Evolutionary conservation across 805 yeast species (phyloP).

Genomic region (Candida insectorum): DNA sequence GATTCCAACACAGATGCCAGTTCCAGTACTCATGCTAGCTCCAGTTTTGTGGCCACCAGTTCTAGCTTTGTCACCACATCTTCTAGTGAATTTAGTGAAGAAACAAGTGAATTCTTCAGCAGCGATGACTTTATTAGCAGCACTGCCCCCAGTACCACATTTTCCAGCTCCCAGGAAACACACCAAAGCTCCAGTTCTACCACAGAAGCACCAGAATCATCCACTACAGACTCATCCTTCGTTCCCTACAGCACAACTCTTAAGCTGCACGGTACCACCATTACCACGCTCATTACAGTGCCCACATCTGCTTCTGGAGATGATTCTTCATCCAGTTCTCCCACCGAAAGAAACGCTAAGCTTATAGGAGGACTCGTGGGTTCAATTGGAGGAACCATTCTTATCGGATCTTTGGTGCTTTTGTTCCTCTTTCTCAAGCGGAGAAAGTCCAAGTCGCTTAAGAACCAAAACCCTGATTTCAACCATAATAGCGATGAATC

Average conservation of each 20-base stretch:
- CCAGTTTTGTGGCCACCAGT: too few species aligned
- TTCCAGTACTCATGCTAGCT: constrained; percentile 1
- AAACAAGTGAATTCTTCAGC: neutral
- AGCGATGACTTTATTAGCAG: too few species aligned
- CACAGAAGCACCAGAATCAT: constrained; percentile 1
- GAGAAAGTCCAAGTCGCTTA: constrained; percentile 23
- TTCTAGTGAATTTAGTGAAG: too few species aligned
- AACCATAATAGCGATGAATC: constrained; percentile 20
- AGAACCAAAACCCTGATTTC: constrained; percentile 44
- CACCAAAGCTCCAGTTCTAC: constrained; percentile 3
- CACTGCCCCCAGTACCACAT: too few species aligned
- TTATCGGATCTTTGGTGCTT: constrained; percentile 35
- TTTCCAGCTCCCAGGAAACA: too few species aligned
- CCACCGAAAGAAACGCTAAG: constrained; percentile 27
- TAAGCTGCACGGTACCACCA: constrained; percentile 27
- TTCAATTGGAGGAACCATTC: constrained; percentile 42
- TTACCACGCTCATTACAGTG: constrained; percentile 37
- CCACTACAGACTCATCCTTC: constrained; percentile 5
- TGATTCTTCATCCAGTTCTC: constrained; percentile 7
- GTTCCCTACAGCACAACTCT: constrained; percentile 14
- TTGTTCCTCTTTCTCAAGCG: constrained; percentile 33
- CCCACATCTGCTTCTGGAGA: constrained; percentile 24
- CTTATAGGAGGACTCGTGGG: constrained; percentile 46
- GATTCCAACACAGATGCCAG: constrained; percentile 3
- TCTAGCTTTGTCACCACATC: too few species aligned